These are phyloP conservation scores for Lithocarpus polystachyus DNA, from an alignment of 306 rosid species.

Conservation along the genomic window DNA sequence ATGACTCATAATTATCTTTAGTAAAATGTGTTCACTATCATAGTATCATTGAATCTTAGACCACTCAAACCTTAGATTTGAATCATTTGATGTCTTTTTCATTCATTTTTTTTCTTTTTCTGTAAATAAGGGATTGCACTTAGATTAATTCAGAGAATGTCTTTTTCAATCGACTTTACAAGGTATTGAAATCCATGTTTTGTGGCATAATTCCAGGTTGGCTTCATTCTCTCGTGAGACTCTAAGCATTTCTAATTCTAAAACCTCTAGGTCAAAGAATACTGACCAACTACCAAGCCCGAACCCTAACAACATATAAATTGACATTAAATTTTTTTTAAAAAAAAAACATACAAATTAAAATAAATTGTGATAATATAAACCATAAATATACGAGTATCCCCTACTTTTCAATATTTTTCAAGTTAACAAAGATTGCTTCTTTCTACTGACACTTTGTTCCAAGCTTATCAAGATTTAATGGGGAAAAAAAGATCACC, in stretches of 20 bases:
- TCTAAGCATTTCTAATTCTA: background rate
- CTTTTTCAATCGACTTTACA: conserved; percentile 4
- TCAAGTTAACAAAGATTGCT: too few relatives aligned
- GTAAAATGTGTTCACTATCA: background rate
- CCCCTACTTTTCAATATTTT: too few relatives aligned
- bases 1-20: too few relatives aligned
- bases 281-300: conserved; percentile 34
- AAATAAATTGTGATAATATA: background rate
- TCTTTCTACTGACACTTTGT: too few relatives aligned
- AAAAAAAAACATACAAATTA: background rate
- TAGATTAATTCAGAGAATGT: background rate
- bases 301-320: background rate
- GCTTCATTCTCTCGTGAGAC: conserved; percentile 6
- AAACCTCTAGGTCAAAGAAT: background rate
- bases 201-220: conserved; percentile 50
- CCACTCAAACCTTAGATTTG: conserved; percentile 18
- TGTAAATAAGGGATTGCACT: too few relatives aligned
- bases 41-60: background rate
- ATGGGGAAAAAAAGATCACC: too few relatives aligned
- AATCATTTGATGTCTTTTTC: conserved; percentile 30
- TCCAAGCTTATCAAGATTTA: too few relatives aligned
- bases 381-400: too few relatives aligned
- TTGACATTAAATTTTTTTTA: background rate
- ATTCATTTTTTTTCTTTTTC: too few relatives aligned
- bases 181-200: conserved; percentile 26